Evolutionary conservation across 495 filamentous ascomycete genomes (phyloP), one percentile per base, ranked within the genome.

Genomic region (Echria macrotheca): DNA sequence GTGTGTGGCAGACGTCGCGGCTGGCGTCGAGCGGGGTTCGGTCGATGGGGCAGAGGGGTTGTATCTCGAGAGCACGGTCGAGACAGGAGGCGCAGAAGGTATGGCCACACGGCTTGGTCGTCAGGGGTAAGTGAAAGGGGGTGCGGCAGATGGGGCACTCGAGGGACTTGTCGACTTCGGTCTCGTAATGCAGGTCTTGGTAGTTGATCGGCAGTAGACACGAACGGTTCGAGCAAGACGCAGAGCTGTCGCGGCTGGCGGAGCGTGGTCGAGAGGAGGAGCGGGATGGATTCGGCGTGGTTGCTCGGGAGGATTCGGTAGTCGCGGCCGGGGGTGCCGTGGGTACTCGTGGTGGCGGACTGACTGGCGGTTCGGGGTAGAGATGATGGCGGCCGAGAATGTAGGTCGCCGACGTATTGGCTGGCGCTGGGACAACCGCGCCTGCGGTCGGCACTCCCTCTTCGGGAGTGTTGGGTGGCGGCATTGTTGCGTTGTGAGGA

Each of bases 91-190:
- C 70, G 64, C 89, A 95, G 69, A 95, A 94, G 47, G 71, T 70
- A 39, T 74, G 70, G 33, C 71, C 86, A 60, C 89, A 95, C 5
- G 50, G 46, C 47, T 72, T 64, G 17, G 89, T 78, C 33, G 79
- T 81, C n/a, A 87, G 72, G 0, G 89, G 87, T 12, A 79, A 66
- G 28, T 88, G 69, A 44, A 90, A 85, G 10, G 89, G 79, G 22
- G 80, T 81, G 52, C 82, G 85, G 62, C 89, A 95, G 46, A 95
- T 89, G 7, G 87, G 78, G 54, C 89, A 95, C 65, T 88, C 78
- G 14, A 94, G 77, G 52, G 90, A 87, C 51, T 83, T 77, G 65
- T 94, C 89, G 50, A 84, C 78, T 24, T 68, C 60, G 17, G 72
- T 74, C 43, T 83, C 72, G 64, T 91, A 88, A 28, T 89, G 85